Conservation (phyloP, 1,284 basidiomycete species). For the Nidula niveotomentosa region DNA sequence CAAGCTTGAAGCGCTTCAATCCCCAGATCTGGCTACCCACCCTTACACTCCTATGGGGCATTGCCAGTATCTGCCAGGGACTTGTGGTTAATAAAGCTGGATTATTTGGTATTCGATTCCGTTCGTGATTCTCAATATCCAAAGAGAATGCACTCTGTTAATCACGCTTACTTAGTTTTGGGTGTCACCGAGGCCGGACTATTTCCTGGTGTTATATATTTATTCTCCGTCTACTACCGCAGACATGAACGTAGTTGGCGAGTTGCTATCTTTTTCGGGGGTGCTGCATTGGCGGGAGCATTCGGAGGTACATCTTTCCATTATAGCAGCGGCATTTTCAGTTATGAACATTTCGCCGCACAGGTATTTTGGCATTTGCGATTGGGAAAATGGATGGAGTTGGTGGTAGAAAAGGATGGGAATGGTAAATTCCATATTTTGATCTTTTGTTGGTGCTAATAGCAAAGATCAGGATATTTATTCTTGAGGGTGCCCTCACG, state of each 20-base stretch:
- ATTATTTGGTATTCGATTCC: conserved; percentile 55
- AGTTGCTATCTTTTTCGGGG: conserved; percentile 61
- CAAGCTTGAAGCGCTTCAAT: conserved; percentile 54
- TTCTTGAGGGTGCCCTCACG: conserved; percentile 58
- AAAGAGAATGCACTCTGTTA: neutral
- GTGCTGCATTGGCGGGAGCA: conserved; percentile 55
- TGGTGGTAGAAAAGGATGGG: conserved; percentile 53
- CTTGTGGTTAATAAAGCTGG: conserved; percentile 56
- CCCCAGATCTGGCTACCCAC: conserved; percentile 62
- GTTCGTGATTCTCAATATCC: conserved; percentile 27
- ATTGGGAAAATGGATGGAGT: conserved; percentile 62
- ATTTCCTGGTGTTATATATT: conserved; percentile 60
- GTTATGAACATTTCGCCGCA: neutral
- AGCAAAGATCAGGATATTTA: conserved; percentile 49
- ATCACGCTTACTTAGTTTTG: conserved; percentile 34
- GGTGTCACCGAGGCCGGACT: conserved; percentile 56
- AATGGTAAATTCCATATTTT: conserved; percentile 33
- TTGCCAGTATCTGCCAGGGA: conserved; percentile 59
- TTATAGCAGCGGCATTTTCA: too few species aligned
- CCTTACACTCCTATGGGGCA: conserved; percentile 58
- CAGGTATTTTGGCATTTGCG: conserved; percentile 53
- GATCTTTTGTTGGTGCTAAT: neutral
- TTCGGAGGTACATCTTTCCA: conserved; percentile 43
- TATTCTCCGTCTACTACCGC: conserved; percentile 64
- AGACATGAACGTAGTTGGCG: conserved; percentile 59